Percentiles rank a stretch among this genome's conserved stretches.
Conservation (phyloP, 306 rosid genomes). For the Geum urbanum region DNA sequence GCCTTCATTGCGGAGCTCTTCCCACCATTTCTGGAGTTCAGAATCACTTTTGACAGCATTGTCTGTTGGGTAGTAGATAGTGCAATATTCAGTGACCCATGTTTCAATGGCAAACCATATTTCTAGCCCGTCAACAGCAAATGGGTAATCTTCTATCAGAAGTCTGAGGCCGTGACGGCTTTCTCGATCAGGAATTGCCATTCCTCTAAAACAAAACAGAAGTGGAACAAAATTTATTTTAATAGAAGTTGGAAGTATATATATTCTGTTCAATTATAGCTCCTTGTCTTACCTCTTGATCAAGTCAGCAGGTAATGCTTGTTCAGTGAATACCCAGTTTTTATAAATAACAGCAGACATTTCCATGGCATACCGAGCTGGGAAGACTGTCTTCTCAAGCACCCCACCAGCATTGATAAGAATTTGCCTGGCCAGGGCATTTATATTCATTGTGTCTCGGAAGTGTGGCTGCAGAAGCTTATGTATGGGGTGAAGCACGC, state of each 20-base stretch:
- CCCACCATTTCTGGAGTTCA: conserved; percentile 81
- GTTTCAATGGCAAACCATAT: conserved; percentile 79
- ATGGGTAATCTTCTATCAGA: conserved; percentile 79
- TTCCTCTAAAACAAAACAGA: conserved; percentile 52
- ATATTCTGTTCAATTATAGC: background rate
- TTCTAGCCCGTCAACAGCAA: conserved; percentile 79
- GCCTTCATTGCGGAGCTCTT: conserved; percentile 60
- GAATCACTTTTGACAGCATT: conserved; percentile 42
- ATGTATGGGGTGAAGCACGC: conserved; percentile 74
- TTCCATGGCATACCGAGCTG: conserved; percentile 74
- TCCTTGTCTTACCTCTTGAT: conserved; percentile 57
- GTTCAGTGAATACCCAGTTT: conserved; percentile 78
- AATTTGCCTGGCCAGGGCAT: conserved; percentile 79
- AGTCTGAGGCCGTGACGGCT: conserved; percentile 66
- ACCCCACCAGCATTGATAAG: conserved; percentile 88
- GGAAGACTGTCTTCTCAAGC: conserved; percentile 89
- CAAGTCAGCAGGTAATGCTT: conserved; percentile 73
- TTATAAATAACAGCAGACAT: conserved; percentile 65
- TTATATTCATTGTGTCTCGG: conserved; percentile 84
- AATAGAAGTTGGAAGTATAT: background rate
- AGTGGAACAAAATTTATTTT: conserved; percentile 7
- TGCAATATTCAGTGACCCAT: conserved; percentile 76
- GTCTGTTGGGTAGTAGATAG: conserved; percentile 54
- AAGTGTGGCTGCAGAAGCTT: conserved; percentile 87
- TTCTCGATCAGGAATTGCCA: conserved; percentile 57